Base-by-base conservation (phyloP, 2,329 filamentous ascomycete genomes). In the Periglandula ipomoeae region DNA sequence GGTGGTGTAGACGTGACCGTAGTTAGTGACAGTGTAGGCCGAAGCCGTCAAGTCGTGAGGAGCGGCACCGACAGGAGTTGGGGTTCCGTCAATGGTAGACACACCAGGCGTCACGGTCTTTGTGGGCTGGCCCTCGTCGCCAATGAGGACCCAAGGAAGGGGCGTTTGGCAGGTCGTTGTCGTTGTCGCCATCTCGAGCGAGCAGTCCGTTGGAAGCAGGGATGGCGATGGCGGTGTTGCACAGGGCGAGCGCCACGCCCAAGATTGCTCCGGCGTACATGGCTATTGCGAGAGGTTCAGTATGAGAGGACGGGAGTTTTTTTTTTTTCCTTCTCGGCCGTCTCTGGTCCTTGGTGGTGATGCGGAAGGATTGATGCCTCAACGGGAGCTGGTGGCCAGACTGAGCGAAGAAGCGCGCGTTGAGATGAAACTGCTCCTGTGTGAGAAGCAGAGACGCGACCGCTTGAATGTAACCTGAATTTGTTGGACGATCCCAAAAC, bases 61-160 rank as follows among this genome's bases (percentile, higher is more conserved):
- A 27, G 70, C 69, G 22, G 61, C 65, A 44, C 70, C 60, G 17
- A 62, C 51, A 13, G 64, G 50, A 20, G 60, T 61, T 4, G 73
- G 65, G n/a, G 65, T 69, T 44, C 74, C 75, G 53, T 62, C 56
- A 52, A 74, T 58, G 22, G 73, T 74, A 40, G 67, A 75, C 26
- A 67, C 55, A 11, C 69, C 63, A 11, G 76, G 76, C 10, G 76
- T 79, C 50, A 73, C 62, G 9, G 76, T 79, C 41, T 60, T 66
- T 15, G 52, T 56, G 20, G 74, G 69, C 30, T 62, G 62, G 55
- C 72, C 72, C 39, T 72, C 65, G 45, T 70, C 66, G 58, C 72
- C 65, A 52, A 80, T 71, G 4, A 66, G 69, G 42, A 79, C 72
- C 77, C 77, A 81, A 30, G 70, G 66, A 81, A 30, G 70, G 66